Evolutionary conservation across 208 protist species (phyloP), one percentile per base, ranked within the genome.

Genomic region (Endotrypanum monterogeii): DNA sequence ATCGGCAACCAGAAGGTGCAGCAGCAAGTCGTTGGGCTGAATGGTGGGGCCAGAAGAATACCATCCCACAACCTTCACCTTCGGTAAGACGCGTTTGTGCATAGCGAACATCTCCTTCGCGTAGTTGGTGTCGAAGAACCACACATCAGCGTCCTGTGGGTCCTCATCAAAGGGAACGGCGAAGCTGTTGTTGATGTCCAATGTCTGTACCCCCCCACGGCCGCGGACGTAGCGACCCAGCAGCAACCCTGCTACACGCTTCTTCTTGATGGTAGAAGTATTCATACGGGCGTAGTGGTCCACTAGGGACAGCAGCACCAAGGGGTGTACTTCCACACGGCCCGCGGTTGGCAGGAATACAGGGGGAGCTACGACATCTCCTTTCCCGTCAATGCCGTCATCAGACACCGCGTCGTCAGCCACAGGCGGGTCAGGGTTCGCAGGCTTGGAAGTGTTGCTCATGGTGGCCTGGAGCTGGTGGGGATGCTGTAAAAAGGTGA

Each of bases 141-240:
- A 99, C 71, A 99, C 98, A 61, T 94, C 93, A 1, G 94, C 91
- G 72, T 99, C 94, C 48, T 95, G 88, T 28, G 92, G 79, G 84
- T 99, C 98, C 84, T 99, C 99, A 83, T 99, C 99, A 82, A 99
- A 99, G 18, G 99, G 99, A 32, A 99, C 97, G 44, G 99, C 99
- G 85, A 99, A 99, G 73, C 92, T 97, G 90, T 99, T 99, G 84
- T 98, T 97, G 75, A 97, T 95, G 82, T 98, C 93, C 1, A 98
- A 81, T 39, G 83, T 88, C 67, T 89, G 89, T 73, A 75, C 76
- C 25, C 88, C 86, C 30, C 63, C 80, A 18, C 71, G 60, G 56
- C 87, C 83, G 44, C 82, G 77, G 63, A 87, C 82, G 83, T 94
- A 88, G 52, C 91, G 75, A 9, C 99, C 99, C 1, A 99, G 91